phyloP scores from a whole-genome alignment of 2,329 filamentous ascomycete species.

The Didymosphaeria variabile region DNA sequence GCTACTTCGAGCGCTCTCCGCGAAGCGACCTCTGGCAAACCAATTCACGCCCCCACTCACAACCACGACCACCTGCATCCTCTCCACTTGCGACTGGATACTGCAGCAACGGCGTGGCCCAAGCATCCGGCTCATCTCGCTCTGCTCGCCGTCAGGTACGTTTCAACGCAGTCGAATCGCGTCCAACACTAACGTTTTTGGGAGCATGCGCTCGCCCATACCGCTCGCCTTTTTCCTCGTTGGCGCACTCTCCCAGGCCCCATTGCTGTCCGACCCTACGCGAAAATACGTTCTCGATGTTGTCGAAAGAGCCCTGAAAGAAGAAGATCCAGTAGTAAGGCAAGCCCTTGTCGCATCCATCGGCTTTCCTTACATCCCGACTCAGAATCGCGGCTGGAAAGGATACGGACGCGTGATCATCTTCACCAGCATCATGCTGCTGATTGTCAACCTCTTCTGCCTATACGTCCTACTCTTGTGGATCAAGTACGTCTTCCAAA shows the following conservation, averaged over 20 bases:
- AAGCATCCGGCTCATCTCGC: background rate
- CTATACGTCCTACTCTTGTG: background rate
- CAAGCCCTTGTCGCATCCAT: constrained; percentile 8
- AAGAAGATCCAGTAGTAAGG: constrained; percentile 7
- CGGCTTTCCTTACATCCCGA: constrained; percentile 1
- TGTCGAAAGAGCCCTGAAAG: constrained; percentile 6
- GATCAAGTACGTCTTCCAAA: background rate
- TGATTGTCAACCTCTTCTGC: background rate
- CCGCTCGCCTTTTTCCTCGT: background rate
- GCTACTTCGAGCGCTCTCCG: background rate
- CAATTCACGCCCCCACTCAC: background rate
- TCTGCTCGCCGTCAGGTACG: background rate
- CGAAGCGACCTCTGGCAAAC: background rate
- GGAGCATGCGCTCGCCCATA: background rate
- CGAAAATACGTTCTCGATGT: constrained; percentile 3
- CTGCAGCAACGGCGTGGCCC: background rate
- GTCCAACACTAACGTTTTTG: background rate
- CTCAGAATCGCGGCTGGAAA: background rate
- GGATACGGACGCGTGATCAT: background rate
- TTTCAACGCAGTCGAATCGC: background rate
- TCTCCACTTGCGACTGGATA: background rate
- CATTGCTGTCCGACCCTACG: background rate
- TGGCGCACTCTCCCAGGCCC: background rate
- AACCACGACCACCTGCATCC: background rate
- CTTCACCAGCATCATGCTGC: background rate